Evolutionary conservation across 2,329 filamentous ascomycete species (phyloP).

Genomic region (Dactylella cylindrospora): DNA sequence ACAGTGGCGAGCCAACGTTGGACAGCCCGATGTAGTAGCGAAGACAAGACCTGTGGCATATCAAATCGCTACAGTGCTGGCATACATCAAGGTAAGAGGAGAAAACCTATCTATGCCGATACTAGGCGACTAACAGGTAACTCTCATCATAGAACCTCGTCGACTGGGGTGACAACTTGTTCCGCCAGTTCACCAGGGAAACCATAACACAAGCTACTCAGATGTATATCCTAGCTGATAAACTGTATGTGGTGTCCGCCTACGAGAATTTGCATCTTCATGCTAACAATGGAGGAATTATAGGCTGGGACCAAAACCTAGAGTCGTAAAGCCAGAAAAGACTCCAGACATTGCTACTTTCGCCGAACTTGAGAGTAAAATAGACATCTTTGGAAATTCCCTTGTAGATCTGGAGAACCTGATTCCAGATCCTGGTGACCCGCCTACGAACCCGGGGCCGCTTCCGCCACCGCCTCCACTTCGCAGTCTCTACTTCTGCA

Average conservation of each 20-base stretch:
- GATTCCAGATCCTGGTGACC: slow-evolving; percentile 8
- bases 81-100: slow-evolving; percentile 1
- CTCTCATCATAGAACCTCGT: slow-evolving; percentile 1
- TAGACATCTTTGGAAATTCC: slow-evolving; percentile 8
- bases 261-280: background rate
- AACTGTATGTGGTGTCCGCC: background rate
- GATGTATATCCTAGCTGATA: slow-evolving; percentile 7
- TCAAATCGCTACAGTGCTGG: slow-evolving; percentile 5
- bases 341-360: background rate
- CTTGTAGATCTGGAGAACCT: slow-evolving; percentile 11
- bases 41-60: slow-evolving; percentile 4
- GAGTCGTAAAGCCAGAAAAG: background rate
- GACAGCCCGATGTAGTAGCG: slow-evolving; percentile 1
- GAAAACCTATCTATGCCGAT: background rate
- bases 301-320: slow-evolving; percentile 4
- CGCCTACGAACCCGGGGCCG: background rate
- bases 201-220: slow-evolving; percentile 7
- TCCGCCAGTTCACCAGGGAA: slow-evolving; percentile 14
- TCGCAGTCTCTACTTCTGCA: slow-evolving; percentile 48
- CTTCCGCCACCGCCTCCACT: background rate
- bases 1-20: slow-evolving; percentile 2
- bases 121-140: background rate
- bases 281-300: background rate
- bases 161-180: slow-evolving; percentile 15
- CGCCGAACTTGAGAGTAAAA: background rate